These are phyloP conservation scores for Skeletonema tropicum DNA, from an alignment of 108 stramenopile genomes.

Conservation along the genomic window DNA sequence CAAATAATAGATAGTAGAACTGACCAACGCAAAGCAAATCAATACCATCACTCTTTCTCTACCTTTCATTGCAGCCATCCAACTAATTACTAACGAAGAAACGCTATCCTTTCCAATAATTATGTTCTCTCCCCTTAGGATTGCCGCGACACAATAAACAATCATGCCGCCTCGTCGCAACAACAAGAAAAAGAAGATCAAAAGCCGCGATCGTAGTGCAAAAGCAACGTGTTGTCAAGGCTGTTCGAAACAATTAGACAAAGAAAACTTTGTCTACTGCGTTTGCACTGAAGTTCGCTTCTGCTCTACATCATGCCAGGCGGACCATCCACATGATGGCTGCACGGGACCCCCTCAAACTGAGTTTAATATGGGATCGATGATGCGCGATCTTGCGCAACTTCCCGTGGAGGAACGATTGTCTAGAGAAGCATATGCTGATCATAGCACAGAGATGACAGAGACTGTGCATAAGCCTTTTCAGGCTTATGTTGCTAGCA, in stretches of 20 bases:
- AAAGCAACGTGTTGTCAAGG: constrained; percentile 1
- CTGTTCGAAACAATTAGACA: not conserved
- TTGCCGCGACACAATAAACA: not conserved
- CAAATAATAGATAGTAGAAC: too few relatives aligned
- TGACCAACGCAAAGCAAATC: too few relatives aligned
- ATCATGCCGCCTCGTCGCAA: not conserved
- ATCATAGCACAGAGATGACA: not conserved
- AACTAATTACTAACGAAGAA: too few relatives aligned
- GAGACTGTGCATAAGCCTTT: not conserved
- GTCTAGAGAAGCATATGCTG: not conserved
- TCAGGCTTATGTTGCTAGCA: not conserved
- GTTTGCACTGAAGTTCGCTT: constrained; percentile 4
- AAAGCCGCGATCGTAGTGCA: not conserved
- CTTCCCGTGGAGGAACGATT: not conserved
- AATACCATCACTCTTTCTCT: too few relatives aligned
- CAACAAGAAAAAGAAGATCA: not conserved
- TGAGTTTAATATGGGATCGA: not conserved
- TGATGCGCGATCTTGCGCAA: not conserved
- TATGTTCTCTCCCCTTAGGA: too few relatives aligned
- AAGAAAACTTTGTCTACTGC: not conserved
- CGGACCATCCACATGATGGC: not conserved
- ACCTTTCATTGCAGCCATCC: too few relatives aligned
- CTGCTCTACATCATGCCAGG: not conserved
- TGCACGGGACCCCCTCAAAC: not conserved
- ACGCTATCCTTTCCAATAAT: too few relatives aligned